Conservation (phyloP, 805 yeast species). For the Ogataea nonfermentans region DNA sequence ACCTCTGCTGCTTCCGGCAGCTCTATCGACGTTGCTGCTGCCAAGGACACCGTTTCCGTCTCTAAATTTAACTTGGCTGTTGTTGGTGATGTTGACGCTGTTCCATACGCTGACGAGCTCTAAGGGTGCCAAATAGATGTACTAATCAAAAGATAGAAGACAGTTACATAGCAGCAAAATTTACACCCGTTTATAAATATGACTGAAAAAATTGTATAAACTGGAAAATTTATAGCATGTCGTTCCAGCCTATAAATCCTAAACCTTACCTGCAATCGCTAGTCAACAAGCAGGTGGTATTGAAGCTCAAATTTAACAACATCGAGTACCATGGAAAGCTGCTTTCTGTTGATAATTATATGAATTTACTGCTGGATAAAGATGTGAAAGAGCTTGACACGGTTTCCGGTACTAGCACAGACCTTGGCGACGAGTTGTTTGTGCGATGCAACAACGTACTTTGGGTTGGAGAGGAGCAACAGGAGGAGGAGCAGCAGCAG, state of each 20-base stretch:
- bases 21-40: conserved; percentile 35
- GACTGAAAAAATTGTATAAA: conserved; percentile 1
- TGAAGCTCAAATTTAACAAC: conserved; percentile 85
- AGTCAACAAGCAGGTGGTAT: conserved; percentile 65
- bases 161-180: conserved; percentile 10
- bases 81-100: conserved; percentile 79
- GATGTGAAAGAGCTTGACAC: conserved; percentile 43
- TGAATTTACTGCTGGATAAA: conserved; percentile 77
- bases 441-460: conserved; percentile 90
- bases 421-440: conserved; percentile 56
- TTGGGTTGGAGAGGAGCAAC: conserved; percentile 60
- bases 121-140: conserved; percentile 36
- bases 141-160: conserved; percentile 15
- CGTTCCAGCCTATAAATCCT: conserved; percentile 73
- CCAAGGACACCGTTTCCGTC: conserved; percentile 36
- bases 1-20: conserved; percentile 43
- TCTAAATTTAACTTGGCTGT: conserved; percentile 80
- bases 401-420: conserved; percentile 38
- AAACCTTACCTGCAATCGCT: conserved; percentile 84
- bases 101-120: conserved; percentile 90
- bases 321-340: conserved; percentile 84
- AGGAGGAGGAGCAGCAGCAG: conserved; percentile 9
- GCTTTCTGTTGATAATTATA: conserved; percentile 82
- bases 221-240: conserved; percentile 25
- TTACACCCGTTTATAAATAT: conserved; percentile 9